phyloP scores from a whole-genome alignment of 805 yeast genomes.

The Metschnikowia proteae region DNA sequence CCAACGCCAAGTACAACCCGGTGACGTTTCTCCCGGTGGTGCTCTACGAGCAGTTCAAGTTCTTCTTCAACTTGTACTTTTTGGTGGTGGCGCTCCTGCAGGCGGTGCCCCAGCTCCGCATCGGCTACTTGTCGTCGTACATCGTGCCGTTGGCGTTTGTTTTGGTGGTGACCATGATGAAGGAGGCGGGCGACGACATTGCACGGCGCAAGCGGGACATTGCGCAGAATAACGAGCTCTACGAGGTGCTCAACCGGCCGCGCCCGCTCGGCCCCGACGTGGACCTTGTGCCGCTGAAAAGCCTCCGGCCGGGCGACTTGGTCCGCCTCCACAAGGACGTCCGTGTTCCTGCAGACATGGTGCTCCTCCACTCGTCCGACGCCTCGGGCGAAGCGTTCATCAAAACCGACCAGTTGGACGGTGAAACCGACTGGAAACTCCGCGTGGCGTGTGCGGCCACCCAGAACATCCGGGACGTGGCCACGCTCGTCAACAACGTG shows the following conservation, averaged over 20 bases:
- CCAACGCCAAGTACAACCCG: slow-evolving; percentile 92
- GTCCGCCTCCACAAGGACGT: slow-evolving; percentile 74
- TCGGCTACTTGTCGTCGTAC: slow-evolving; percentile 90
- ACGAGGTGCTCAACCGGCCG: slow-evolving; percentile 54
- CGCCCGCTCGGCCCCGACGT: slow-evolving; percentile 21
- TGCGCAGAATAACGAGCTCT: slow-evolving; percentile 82
- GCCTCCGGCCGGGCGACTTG: slow-evolving; percentile 81
- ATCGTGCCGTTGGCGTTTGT: slow-evolving; percentile 94
- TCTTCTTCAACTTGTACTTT: slow-evolving; percentile 91
- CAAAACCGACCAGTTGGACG: slow-evolving; percentile 96
- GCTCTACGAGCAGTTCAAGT: slow-evolving; percentile 93
- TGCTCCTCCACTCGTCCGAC: slow-evolving; percentile 72
- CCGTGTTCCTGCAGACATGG: slow-evolving; percentile 91
- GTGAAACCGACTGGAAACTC: slow-evolving; percentile 98
- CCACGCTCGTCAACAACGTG: slow-evolving; percentile 48
- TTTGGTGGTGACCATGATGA: slow-evolving; percentile 84
- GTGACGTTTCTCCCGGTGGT: slow-evolving; percentile 83
- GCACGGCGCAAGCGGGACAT: slow-evolving; percentile 84
- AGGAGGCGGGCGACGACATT: slow-evolving; percentile 93
- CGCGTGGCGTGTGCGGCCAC: slow-evolving; percentile 74
- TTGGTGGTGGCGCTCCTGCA: slow-evolving; percentile 92
- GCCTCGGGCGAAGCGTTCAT: slow-evolving; percentile 79
- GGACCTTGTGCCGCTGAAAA: slow-evolving; percentile 45
- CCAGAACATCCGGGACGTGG: slow-evolving; percentile 48
- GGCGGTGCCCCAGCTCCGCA: slow-evolving; percentile 80